Percentiles rank a stretch among this genome's conserved stretches.
These are phyloP conservation scores for Prunus davidiana DNA, from an alignment of 306 rosid genomes.

Conservation along the genomic window DNA sequence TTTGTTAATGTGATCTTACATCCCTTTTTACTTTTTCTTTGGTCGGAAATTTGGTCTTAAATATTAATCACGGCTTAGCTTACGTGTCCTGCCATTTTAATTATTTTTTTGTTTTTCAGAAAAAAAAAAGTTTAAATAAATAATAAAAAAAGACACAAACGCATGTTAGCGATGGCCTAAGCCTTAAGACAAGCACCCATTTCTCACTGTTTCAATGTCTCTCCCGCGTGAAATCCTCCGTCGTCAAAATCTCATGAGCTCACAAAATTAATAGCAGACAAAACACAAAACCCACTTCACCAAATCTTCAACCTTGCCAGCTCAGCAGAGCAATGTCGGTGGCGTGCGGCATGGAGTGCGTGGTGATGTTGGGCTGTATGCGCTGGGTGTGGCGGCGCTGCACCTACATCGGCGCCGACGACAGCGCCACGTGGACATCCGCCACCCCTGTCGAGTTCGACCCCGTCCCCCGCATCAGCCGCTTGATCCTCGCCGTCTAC, in stretches of 20 bases:
- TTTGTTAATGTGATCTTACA: too few species aligned
- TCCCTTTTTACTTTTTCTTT: too few species aligned
- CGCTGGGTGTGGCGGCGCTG: constrained; percentile 98
- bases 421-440: constrained; percentile 70
- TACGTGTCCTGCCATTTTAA: neutral
- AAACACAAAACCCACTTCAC: neutral
- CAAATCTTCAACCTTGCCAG: neutral
- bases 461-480: constrained; percentile 70
- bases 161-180: neutral
- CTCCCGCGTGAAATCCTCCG: neutral
- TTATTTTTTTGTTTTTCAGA: too few species aligned
- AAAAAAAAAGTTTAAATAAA: neutral
- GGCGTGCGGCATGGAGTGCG: constrained; percentile 74
- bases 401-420: constrained; percentile 78
- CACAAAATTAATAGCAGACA: neutral
- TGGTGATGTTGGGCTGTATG: constrained; percentile 60
- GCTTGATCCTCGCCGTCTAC: constrained; percentile 78
- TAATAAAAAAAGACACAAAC: neutral
- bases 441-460: constrained; percentile 72
- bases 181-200: constrained; percentile 9
- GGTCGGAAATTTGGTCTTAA: too few species aligned
- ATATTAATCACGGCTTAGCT: neutral
- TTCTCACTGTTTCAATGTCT: neutral
- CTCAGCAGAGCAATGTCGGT: constrained; percentile 50
- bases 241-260: neutral